A percentile compares a stretch with the other conserved stretches of the same genome.
phyloP scores from a whole-genome alignment of 2,329 filamentous ascomycete species.

The Colletotrichum gloeosporioides region DNA sequence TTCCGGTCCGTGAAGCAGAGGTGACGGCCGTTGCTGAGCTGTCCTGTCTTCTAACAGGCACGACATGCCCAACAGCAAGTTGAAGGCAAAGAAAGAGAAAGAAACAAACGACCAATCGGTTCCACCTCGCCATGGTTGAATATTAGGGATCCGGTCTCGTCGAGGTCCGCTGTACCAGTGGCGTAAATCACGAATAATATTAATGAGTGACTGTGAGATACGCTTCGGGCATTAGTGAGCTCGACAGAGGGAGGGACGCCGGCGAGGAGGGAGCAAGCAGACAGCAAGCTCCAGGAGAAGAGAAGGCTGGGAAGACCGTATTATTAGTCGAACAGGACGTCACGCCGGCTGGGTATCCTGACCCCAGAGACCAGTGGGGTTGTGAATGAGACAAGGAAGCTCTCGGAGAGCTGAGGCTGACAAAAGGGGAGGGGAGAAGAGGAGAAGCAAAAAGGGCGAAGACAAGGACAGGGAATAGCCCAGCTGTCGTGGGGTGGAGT shows the following conservation, averaged over 20 bases:
- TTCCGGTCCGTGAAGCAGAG: slow-evolving; percentile 6
- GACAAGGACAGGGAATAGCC: slow-evolving; percentile 14
- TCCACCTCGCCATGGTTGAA: slow-evolving; percentile 27
- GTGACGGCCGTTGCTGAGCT: slow-evolving; percentile 26
- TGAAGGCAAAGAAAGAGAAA: slow-evolving; percentile 44
- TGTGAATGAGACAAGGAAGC: neutral
- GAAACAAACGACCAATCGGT: slow-evolving; percentile 41
- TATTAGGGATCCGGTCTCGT: neutral
- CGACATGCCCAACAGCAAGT: slow-evolving; percentile 38
- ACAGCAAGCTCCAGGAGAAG: neutral
- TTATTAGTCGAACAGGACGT: slow-evolving; percentile 6
- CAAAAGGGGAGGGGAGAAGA: neutral
- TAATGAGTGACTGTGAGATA: neutral
- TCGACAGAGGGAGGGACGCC: neutral
- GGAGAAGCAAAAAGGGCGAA: neutral
- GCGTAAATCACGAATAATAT: neutral
- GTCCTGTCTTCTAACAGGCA: slow-evolving; percentile 39
- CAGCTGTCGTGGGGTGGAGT: slow-evolving; percentile 8
- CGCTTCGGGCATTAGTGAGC: neutral
- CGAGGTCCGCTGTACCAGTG: neutral
- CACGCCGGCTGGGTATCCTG: neutral
- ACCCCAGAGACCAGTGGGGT: slow-evolving; percentile 16
- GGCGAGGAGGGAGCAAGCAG: neutral
- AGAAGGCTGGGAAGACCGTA: neutral
- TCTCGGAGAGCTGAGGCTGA: slow-evolving; percentile 10